These are phyloP conservation scores for Mimosa pudica DNA, from an alignment of 306 rosid species.

Conservation along the genomic window DNA sequence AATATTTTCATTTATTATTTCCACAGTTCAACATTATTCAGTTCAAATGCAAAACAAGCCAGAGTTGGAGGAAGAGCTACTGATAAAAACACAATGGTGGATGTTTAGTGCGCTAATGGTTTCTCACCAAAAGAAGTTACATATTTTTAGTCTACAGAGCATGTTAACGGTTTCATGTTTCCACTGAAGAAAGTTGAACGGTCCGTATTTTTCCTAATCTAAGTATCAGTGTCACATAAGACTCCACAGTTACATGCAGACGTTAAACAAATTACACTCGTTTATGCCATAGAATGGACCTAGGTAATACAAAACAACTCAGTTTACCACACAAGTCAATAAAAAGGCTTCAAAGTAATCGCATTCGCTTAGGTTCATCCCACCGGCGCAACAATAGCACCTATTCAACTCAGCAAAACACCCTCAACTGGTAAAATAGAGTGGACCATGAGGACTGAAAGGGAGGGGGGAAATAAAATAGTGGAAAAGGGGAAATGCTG, in stretches of 20 bases:
- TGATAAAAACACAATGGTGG: neutral
- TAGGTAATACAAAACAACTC: neutral
- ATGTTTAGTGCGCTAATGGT: neutral
- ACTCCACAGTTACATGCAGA: neutral
- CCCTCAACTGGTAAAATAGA: neutral
- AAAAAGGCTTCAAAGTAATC: neutral
- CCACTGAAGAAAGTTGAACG: neutral
- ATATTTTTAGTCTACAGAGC: neutral
- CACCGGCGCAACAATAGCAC: neutral
- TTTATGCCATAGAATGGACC: neutral
- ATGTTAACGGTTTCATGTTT: neutral
- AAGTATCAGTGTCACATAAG: neutral
- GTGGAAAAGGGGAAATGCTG: neutral
- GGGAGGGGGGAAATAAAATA: neutral
- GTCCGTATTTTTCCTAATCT: neutral
- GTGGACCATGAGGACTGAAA: neutral
- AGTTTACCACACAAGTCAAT: neutral
- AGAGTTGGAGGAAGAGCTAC: neutral
- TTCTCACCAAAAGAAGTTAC: slow-evolving; percentile 6
- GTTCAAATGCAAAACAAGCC: neutral
- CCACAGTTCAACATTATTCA: neutral
- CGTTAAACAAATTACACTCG: neutral
- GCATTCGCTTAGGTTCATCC: neutral
- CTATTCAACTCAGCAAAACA: neutral
- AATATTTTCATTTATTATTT: neutral